Conservation (phyloP, 2,329 filamentous ascomycete genomes). For the Aspergillus nomiae region DNA sequence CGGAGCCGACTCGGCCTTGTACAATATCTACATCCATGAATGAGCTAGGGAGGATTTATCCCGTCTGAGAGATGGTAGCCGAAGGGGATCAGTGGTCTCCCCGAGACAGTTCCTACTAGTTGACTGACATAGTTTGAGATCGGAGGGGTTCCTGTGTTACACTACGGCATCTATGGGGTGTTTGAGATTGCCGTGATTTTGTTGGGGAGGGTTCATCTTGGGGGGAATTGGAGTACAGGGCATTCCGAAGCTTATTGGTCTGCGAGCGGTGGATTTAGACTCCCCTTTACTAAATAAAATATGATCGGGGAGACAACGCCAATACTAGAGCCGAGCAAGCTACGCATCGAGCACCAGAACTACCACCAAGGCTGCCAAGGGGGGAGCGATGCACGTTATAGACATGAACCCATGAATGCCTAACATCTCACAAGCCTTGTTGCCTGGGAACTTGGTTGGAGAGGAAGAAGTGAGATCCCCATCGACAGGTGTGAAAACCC, state of each 20-base stretch:
- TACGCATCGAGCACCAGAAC: not conserved
- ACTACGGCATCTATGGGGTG: not conserved
- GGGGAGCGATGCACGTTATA: not conserved
- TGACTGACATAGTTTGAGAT: not conserved
- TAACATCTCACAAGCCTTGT: not conserved
- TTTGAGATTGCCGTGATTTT: not conserved
- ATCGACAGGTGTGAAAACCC: not conserved
- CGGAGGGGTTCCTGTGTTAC: not conserved
- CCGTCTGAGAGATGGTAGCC: not conserved
- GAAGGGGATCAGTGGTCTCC: not conserved
- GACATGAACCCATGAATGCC: not conserved
- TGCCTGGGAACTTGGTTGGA: not conserved
- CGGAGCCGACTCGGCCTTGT: not conserved
- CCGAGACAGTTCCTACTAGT: not conserved
- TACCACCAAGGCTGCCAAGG: not conserved
- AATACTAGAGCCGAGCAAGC: not conserved
- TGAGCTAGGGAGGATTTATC: not conserved
- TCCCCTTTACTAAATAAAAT: not conserved
- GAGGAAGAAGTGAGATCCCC: not conserved
- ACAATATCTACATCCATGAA: not conserved
- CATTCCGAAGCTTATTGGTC: not conserved
- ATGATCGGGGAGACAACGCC: not conserved
- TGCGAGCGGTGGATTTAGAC: not conserved
- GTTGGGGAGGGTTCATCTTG: not conserved
- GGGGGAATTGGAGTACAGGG: not conserved